Evolutionary conservation across 1,284 basidiomycete genomes (phyloP).

Genomic region (Apiotrichum mycotoxinovorans): DNA sequence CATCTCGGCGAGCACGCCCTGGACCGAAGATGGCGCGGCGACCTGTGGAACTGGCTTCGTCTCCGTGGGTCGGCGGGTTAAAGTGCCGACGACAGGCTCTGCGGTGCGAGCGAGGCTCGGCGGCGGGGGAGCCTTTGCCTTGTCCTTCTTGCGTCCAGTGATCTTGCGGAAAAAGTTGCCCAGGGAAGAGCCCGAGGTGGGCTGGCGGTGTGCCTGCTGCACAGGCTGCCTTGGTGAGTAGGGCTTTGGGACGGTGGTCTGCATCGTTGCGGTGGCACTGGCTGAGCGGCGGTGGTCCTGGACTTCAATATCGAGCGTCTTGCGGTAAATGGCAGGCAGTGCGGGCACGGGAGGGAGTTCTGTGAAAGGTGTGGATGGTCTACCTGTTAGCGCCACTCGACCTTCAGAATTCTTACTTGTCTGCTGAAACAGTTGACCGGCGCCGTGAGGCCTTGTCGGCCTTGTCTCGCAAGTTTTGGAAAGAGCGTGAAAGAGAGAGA

Average conservation of each 20-base stretch:
- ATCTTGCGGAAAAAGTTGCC: constrained; percentile 9
- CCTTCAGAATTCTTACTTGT: constrained; percentile 14
- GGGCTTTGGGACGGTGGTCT: too few species aligned
- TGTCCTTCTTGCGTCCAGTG: not conserved
- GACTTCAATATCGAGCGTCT: not conserved
- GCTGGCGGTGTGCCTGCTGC: not conserved
- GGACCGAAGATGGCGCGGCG: constrained; percentile 7
- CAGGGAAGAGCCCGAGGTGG: not conserved
- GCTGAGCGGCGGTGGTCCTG: not conserved
- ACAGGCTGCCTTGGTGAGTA: too few species aligned
- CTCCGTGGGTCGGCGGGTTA: not conserved
- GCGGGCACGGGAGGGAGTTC: constrained; percentile 8
- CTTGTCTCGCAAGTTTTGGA: constrained; percentile 11
- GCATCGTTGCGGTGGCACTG: not conserved
- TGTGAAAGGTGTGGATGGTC: not conserved
- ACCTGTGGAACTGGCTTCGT: not conserved
- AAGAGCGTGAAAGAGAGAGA: constrained; percentile 10
- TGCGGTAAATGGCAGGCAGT: constrained; percentile 8
- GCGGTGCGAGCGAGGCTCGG: not conserved
- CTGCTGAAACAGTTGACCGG: constrained; percentile 1
- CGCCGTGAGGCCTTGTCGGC: constrained; percentile 2
- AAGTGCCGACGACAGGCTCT: not conserved
- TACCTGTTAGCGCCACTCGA: constrained; percentile 5
- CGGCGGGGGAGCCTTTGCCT: too few species aligned
- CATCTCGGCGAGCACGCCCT: constrained; percentile 17